Conservation (phyloP, 2,329 filamentous ascomycete species). For the Neonectria hederae region DNA sequence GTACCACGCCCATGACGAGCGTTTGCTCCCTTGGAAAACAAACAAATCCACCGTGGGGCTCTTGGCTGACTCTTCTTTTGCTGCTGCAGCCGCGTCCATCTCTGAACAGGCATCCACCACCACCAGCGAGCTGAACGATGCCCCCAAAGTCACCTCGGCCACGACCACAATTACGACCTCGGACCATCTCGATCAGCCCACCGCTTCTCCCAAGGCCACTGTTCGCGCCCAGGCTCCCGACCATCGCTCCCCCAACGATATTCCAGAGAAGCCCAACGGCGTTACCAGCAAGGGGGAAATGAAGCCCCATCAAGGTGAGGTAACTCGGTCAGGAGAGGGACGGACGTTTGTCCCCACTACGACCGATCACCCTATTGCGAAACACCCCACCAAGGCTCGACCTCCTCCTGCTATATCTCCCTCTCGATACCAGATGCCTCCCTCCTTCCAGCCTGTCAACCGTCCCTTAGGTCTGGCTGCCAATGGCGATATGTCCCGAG, state of each 20-base stretch:
- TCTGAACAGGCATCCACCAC: conserved; percentile 31
- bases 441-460: conserved; percentile 52
- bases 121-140: conserved; percentile 26
- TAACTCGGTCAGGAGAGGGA: conserved; percentile 1
- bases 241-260: conserved; percentile 11
- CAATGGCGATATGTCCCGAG: conserved; percentile 48
- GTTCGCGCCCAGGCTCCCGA: conserved; percentile 21
- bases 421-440: conserved; percentile 55
- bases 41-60: background rate
- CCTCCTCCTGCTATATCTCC: conserved; percentile 47
- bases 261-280: conserved; percentile 31
- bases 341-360: conserved; percentile 8
- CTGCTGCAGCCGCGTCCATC: conserved; percentile 24
- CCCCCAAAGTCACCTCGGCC: conserved; percentile 28
- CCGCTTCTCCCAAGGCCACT: conserved; percentile 23
- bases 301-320: conserved; percentile 33
- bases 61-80: conserved; percentile 26
- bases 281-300: conserved; percentile 24
- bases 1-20: conserved; percentile 22
- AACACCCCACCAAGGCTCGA: conserved; percentile 35
- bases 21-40: conserved; percentile 1
- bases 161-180: conserved; percentile 23
- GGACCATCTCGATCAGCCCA: conserved; percentile 39
- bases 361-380: conserved; percentile 30
- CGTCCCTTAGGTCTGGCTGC: conserved; percentile 42